These are phyloP conservation scores for Ceratocystiopsis minuta DNA, from an alignment of 2,329 filamentous ascomycete species.

Conservation along the genomic window DNA sequence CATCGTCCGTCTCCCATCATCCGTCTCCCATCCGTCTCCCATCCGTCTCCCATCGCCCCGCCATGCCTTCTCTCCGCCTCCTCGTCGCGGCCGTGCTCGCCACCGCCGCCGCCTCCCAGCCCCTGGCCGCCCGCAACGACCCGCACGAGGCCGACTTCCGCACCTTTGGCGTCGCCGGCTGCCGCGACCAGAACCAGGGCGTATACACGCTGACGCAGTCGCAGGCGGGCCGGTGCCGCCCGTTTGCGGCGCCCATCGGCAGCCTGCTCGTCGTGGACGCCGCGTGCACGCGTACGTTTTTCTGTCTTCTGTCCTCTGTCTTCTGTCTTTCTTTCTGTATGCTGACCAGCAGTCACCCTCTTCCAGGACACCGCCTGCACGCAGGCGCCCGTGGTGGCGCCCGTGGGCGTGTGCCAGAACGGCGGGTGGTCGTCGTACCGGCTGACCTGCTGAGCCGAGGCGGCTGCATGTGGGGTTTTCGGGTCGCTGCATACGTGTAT, in stretches of 20 bases:
- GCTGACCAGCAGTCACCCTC: conserved; percentile 1
- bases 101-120: background rate
- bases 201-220: conserved; percentile 8
- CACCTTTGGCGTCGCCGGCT: conserved; percentile 7
- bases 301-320: background rate
- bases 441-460: conserved; percentile 5
- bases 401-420: conserved; percentile 3
- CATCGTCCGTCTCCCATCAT: too few relatives aligned
- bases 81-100: background rate
- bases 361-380: conserved; percentile 4
- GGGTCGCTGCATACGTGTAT: too few relatives aligned
- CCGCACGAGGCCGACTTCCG: conserved; percentile 9
- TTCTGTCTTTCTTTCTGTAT: background rate
- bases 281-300: conserved; percentile 5
- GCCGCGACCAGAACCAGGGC: conserved; percentile 9
- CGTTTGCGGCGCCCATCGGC: conserved; percentile 5
- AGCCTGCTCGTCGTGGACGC: conserved; percentile 3
- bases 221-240: conserved; percentile 1
- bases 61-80: background rate
- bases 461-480: too few relatives aligned
- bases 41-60: background rate
- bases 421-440: conserved; percentile 7
- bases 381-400: background rate
- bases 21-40: too few relatives aligned
- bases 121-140: conserved; percentile 1